phyloP scores from a whole-genome alignment of 352 stramenopile species.

The Pythium dissimile region DNA sequence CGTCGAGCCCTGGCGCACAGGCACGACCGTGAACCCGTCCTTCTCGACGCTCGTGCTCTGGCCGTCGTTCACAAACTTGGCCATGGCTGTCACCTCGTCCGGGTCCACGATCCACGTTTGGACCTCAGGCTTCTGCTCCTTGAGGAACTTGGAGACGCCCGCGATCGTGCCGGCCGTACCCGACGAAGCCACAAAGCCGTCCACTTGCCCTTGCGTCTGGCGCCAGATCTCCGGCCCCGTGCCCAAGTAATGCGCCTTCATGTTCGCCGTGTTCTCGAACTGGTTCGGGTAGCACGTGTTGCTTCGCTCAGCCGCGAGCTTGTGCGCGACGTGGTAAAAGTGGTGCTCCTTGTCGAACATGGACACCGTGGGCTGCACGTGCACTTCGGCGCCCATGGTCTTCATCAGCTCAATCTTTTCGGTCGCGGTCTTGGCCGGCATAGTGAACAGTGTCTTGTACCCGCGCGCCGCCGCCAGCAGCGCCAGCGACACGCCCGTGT shows the following conservation, averaged over 20 bases:
- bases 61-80: conserved; percentile 78
- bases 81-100: conserved; percentile 81
- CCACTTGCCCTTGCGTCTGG: conserved; percentile 84
- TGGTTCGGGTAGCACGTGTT: conserved; percentile 59
- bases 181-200: conserved; percentile 90
- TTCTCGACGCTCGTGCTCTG: conserved; percentile 67
- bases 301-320: conserved; percentile 30
- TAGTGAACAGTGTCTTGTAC: conserved; percentile 79
- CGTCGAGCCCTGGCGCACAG: conserved; percentile 73
- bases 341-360: conserved; percentile 68
- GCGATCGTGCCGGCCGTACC: conserved; percentile 92
- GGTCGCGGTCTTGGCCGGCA: conserved; percentile 59
- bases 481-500: conserved; percentile 91
- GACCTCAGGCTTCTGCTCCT: conserved; percentile 65
- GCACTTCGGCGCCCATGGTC: conserved; percentile 63
- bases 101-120: conserved; percentile 76
- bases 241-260: conserved; percentile 59
- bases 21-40: conserved; percentile 88
- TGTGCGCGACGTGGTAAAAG: conserved; percentile 75
- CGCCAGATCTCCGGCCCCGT: conserved; percentile 90
- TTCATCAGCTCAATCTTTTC: conserved; percentile 85
- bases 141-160: conserved; percentile 92
- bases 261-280: conserved; percentile 81
- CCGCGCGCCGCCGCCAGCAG: conserved; percentile 84
- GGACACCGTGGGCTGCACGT: conserved; percentile 55